A percentile compares a stretch with the other conserved stretches of the same genome.
phyloP scores from a whole-genome alignment of 2,329 filamentous ascomycete genomes.

The Stachybotrys chartarum region DNA sequence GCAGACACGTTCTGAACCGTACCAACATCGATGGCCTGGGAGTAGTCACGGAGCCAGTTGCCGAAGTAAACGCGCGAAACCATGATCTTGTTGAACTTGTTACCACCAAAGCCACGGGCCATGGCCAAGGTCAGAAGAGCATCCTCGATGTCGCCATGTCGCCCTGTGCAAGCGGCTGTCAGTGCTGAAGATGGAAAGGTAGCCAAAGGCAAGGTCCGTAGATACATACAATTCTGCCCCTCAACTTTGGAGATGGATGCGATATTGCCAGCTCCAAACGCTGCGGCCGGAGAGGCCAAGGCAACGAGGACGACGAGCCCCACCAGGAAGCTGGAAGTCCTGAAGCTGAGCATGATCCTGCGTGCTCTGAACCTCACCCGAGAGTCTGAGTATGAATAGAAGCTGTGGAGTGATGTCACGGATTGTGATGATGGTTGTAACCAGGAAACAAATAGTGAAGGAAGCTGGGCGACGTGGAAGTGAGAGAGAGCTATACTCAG shows the following conservation, averaged over 20 bases:
- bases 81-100: conserved; percentile 83
- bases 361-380: conserved; percentile 1
- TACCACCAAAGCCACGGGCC: conserved; percentile 46
- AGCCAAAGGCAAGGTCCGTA: neutral
- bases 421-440: no score
- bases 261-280: conserved; percentile 87
- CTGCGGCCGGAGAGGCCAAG: conserved; percentile 61
- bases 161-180: conserved; percentile 40
- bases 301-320: conserved; percentile 56
- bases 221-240: conserved; percentile 66
- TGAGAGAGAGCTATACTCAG: neutral
- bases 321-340: conserved; percentile 42
- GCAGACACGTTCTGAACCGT: conserved; percentile 86
- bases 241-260: conserved; percentile 73
- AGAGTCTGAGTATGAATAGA: no score
- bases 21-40: conserved; percentile 87
- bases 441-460: neutral
- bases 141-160: conserved; percentile 91
- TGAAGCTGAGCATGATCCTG: conserved; percentile 38
- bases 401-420: no score
- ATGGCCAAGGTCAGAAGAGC: conserved; percentile 66
- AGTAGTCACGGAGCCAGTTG: conserved; percentile 92
- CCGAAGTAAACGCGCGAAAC: conserved; percentile 92
- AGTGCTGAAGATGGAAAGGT: conserved; percentile 1
- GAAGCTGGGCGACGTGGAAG: neutral